Evolutionary conservation across 805 yeast genomes (phyloP).

Genomic region (Diddensiella caesifluorescens): DNA sequence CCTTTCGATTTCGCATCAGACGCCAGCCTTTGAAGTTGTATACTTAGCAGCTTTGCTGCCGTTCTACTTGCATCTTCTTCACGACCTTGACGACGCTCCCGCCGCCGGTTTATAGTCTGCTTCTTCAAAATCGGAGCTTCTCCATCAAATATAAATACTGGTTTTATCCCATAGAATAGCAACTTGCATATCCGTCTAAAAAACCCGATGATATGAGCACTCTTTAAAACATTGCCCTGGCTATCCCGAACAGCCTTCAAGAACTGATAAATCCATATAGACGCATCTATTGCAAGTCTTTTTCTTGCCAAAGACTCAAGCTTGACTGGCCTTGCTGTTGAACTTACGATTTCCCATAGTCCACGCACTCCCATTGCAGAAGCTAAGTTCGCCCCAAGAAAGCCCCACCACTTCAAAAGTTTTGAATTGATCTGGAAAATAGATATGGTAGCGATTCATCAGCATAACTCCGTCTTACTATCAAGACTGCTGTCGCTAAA

Average conservation of each 20-base stretch:
- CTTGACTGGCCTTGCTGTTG: conserved; percentile 84
- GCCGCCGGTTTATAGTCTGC: conserved; percentile 68
- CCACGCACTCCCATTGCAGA: conserved; percentile 86
- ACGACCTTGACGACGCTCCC: conserved; percentile 68
- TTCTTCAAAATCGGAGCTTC: conserved; percentile 83
- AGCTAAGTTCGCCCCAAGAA: background rate
- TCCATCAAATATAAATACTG: conserved; percentile 93
- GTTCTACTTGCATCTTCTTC: conserved; percentile 64
- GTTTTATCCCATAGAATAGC: conserved; percentile 77
- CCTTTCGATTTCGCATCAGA: conserved; percentile 25
- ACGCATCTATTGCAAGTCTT: conserved; percentile 90
- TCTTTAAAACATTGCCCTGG: conserved; percentile 69
- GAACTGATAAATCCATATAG: conserved; percentile 97
- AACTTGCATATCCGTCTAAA: conserved; percentile 89
- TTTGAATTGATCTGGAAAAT: background rate
- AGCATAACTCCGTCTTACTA: conserved; percentile 43
- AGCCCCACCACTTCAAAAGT: background rate
- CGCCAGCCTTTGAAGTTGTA: conserved; percentile 63
- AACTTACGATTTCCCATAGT: conserved; percentile 87
- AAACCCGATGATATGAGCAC: conserved; percentile 92
- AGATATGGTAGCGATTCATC: conserved; percentile 20
- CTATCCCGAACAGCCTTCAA: conserved; percentile 87
- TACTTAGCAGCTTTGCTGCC: conserved; percentile 74
- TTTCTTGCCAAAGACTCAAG: conserved; percentile 77
- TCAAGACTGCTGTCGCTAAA: conserved; percentile 62